phyloP scores from a whole-genome alignment of 169 alveolate species.

The Plasmodium ovale region DNA sequence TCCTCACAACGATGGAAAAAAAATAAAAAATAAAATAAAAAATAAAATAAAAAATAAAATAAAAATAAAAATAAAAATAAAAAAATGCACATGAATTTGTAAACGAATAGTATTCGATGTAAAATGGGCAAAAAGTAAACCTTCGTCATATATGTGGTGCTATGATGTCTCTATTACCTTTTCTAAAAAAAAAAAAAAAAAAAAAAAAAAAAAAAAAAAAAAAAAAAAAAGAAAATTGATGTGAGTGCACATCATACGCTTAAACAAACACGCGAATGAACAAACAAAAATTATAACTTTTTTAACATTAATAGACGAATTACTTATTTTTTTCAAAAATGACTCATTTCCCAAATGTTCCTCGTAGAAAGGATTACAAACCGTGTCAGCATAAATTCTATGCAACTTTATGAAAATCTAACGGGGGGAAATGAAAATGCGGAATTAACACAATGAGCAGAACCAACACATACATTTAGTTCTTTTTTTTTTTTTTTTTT shows the following conservation, averaged over 20 bases:
- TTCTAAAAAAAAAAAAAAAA: slow-evolving; percentile 36
- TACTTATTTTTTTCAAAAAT: slow-evolving; percentile 54
- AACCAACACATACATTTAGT: not conserved
- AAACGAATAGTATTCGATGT: too few relatives aligned
- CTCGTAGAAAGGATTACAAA: slow-evolving; percentile 56
- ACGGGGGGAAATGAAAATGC: not conserved
- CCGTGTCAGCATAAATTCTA: slow-evolving; percentile 54
- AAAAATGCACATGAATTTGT: too few relatives aligned
- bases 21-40: not conserved
- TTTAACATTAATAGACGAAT: slow-evolving; percentile 23
- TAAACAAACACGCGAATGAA: not conserved
- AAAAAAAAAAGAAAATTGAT: too few relatives aligned
- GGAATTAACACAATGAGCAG: not conserved
- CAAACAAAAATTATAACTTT: not conserved
- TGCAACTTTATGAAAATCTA: slow-evolving; percentile 46
- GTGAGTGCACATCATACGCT: too few relatives aligned
- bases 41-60: not conserved
- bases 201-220: too few relatives aligned
- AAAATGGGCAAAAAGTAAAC: too few relatives aligned
- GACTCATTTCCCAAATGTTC: slow-evolving; percentile 27
- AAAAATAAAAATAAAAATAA: too few relatives aligned
- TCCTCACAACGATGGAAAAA: not conserved
- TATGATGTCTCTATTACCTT: slow-evolving; percentile 52
- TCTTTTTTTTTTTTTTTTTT: too few relatives aligned
- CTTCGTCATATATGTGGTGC: too few relatives aligned